A percentile compares a stretch with the other conserved stretches of the same genome.
Conservation (phyloP, 2,329 filamentous ascomycete species). For the Fusarium siculi region DNA sequence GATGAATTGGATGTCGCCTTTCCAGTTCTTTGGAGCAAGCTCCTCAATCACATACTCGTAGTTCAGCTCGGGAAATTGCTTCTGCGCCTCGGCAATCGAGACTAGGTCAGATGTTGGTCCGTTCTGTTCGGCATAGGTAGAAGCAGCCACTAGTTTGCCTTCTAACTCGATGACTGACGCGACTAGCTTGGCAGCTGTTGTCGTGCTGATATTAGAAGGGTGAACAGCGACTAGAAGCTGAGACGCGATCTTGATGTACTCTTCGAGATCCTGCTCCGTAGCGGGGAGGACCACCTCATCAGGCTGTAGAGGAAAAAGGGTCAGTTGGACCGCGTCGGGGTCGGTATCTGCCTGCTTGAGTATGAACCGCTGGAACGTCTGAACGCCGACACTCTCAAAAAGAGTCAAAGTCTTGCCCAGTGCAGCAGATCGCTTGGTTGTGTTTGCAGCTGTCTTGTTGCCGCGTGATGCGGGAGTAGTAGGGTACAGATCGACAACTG, state of each 20-base stretch:
- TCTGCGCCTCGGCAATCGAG: fast-evolving
- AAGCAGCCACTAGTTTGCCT: background rate
- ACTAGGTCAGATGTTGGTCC: fast-evolving
- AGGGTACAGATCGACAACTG: background rate
- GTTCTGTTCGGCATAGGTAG: background rate
- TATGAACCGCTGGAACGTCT: background rate
- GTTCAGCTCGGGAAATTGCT: background rate
- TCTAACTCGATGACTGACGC: background rate
- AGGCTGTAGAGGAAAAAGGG: background rate
- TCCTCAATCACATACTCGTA: background rate
- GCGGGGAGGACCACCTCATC: background rate
- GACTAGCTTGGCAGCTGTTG: background rate
- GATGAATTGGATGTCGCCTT: fast-evolving
- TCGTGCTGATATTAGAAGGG: conserved; percentile 2
- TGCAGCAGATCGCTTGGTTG: background rate
- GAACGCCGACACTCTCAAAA: background rate
- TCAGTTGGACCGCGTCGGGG: background rate
- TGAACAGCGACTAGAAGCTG: conserved; percentile 2
- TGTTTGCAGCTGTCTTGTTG: background rate
- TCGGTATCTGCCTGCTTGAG: background rate
- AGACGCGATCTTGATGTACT: conserved; percentile 9
- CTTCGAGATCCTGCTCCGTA: background rate
- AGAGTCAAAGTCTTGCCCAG: background rate
- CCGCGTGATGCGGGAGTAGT: background rate
- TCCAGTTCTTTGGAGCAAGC: background rate